These are phyloP conservation scores for Aspergillus tubingensis DNA, from an alignment of 2,329 filamentous ascomycete species.

Conservation along the genomic window DNA sequence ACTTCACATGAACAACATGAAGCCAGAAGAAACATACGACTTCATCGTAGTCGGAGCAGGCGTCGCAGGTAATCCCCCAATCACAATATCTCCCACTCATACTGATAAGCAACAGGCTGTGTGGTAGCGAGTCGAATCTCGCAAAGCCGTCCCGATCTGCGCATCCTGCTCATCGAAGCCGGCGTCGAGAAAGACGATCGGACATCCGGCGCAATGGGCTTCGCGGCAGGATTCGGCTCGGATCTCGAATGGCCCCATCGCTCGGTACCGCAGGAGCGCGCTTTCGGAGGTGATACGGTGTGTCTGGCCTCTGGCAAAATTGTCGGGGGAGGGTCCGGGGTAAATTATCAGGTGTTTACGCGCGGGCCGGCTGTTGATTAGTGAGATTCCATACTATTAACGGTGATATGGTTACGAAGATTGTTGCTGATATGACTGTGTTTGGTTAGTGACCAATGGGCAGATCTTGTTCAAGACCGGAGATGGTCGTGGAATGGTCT, in stretches of 20 bases:
- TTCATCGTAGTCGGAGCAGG: slow-evolving; percentile 1
- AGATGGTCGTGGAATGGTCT: neutral
- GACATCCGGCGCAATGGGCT: neutral
- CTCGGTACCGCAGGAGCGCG: slow-evolving; percentile 4
- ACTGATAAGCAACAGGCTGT: neutral
- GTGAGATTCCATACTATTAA: neutral
- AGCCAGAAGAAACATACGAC: neutral
- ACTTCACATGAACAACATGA: neutral
- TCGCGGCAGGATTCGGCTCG: neutral
- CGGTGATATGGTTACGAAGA: neutral
- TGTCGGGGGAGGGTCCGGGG: neutral
- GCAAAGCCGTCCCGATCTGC: neutral
- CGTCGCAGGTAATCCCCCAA: neutral
- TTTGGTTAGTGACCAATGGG: neutral
- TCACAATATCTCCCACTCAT: neutral
- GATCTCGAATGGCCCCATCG: neutral
- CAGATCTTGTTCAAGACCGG: neutral
- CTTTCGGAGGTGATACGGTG: neutral
- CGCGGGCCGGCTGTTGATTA: slow-evolving; percentile 2
- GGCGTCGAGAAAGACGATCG: slow-evolving; percentile 2
- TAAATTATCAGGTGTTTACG: slow-evolving; percentile 1
- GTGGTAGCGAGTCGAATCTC: slow-evolving; percentile 5
- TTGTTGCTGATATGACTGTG: neutral
- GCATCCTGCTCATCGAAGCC: neutral
- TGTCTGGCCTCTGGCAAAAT: neutral